These are phyloP conservation scores for Thecamonas trahens DNA, from an alignment of 78 protist species.

Conservation along the genomic window DNA sequence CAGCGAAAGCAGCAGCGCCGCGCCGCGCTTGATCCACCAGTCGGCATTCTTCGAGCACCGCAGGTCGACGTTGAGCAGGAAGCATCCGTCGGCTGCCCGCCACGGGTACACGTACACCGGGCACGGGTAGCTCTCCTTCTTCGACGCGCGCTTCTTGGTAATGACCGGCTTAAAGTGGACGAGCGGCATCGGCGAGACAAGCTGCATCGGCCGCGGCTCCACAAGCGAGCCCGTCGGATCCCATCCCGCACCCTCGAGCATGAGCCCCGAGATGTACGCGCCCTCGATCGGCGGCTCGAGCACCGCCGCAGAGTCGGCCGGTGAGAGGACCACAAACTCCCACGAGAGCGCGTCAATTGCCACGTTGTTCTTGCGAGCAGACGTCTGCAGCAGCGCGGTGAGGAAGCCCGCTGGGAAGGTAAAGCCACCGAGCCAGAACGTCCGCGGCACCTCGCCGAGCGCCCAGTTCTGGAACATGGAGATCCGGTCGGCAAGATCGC, in stretches of 20 bases:
- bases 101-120: constrained; percentile 71
- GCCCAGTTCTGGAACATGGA: constrained; percentile 48
- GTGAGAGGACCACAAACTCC: constrained; percentile 49
- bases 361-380: constrained; percentile 41
- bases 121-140: constrained; percentile 50
- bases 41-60: constrained; percentile 23
- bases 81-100: constrained; percentile 48
- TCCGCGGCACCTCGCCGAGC: constrained; percentile 31
- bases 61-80: constrained; percentile 58
- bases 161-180: constrained; percentile 70
- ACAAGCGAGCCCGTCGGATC: constrained; percentile 24
- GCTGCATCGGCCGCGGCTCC: constrained; percentile 82
- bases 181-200: constrained; percentile 59
- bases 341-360: constrained; percentile 66
- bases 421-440: constrained; percentile 80
- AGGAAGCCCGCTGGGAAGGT: constrained; percentile 89
- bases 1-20: constrained; percentile 40
- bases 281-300: constrained; percentile 50
- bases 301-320: constrained; percentile 17
- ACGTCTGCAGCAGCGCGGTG: constrained; percentile 71
- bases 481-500: constrained; percentile 58
- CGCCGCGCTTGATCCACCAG: constrained; percentile 77
- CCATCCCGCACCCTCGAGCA: constrained; percentile 84
- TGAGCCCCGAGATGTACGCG: constrained; percentile 65
- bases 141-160: constrained; percentile 24